phyloP scores from a whole-genome alignment of 192 early-diverging fungal genomes.

The Umbelopsis ramanniana region DNA sequence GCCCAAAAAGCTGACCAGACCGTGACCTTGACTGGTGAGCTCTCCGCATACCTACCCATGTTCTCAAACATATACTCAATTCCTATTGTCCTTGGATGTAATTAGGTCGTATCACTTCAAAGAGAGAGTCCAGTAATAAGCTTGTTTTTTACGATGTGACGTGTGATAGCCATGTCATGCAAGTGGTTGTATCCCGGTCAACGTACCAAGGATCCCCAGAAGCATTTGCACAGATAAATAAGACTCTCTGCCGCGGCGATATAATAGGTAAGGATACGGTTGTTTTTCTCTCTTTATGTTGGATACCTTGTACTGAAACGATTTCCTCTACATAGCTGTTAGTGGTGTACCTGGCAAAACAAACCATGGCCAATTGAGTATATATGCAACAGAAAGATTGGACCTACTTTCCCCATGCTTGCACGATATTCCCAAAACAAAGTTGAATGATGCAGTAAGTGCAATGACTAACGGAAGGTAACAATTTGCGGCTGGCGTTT shows the following conservation, averaged over 20 bases:
- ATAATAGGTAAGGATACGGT: conserved; percentile 55
- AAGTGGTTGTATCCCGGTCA: conserved; percentile 67
- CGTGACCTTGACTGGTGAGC: conserved; percentile 28
- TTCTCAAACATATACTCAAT: conserved; percentile 13
- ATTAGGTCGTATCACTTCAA: conserved; percentile 67
- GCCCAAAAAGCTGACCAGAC: conserved; percentile 40
- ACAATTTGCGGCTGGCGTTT: not conserved
- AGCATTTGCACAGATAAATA: conserved; percentile 49
- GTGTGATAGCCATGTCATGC: conserved; percentile 61
- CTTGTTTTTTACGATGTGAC: conserved; percentile 76
- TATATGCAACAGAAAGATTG: conserved; percentile 59
- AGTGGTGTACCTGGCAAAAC: conserved; percentile 73
- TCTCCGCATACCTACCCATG: not conserved
- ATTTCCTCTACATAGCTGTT: conserved; percentile 30
- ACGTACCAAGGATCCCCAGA: conserved; percentile 39
- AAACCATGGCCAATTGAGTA: conserved; percentile 66
- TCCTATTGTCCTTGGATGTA: not conserved
- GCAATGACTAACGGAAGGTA: not conserved
- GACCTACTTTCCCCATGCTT: conserved; percentile 72
- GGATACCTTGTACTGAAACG: not conserved
- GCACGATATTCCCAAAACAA: conserved; percentile 67
- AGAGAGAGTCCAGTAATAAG: conserved; percentile 73
- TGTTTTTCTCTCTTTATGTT: not conserved
- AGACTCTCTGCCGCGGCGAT: conserved; percentile 62
- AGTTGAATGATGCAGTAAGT: conserved; percentile 59